Conservation (phyloP, 129 eudicot species). For the Arctium minus region DNA sequence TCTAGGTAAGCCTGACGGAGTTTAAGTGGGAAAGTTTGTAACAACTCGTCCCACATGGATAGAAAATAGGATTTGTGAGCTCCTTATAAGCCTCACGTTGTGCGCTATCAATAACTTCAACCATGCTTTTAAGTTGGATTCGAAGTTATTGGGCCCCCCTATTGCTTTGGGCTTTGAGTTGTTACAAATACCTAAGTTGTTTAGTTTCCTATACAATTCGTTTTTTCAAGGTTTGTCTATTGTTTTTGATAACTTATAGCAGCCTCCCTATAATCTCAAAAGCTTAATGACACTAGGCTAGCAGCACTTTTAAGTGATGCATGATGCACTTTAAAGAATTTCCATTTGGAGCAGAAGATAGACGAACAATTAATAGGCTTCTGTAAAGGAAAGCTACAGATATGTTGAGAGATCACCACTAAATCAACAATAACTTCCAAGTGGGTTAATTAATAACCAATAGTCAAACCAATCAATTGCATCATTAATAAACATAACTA, state of each 20-base stretch:
- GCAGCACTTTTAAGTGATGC: background rate
- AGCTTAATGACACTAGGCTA: background rate
- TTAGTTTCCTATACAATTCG: background rate
- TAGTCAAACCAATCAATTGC: background rate
- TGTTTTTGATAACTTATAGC: background rate
- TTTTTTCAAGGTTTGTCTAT: conserved; percentile 3
- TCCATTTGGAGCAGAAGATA: background rate
- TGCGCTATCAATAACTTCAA: no score
- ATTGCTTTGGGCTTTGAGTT: no score
- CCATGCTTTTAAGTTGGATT: no score
- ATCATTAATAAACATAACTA: background rate
- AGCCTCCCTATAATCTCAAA: no score
- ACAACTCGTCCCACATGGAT: no score
- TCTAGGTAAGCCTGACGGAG: no score
- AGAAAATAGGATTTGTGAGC: no score
- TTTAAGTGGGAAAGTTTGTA: no score
- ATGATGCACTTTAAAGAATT: background rate
- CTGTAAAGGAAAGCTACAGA: background rate
- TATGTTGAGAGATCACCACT: background rate
- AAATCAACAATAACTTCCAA: background rate
- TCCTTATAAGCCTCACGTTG: no score
- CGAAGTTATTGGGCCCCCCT: no score
- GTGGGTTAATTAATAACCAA: background rate
- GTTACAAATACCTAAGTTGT: background rate
- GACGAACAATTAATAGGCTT: background rate